Evolutionary conservation across 2,329 filamentous ascomycete species (phyloP), one percentile per base, ranked within the genome.

Genomic region (Trichoderma hamatum): DNA sequence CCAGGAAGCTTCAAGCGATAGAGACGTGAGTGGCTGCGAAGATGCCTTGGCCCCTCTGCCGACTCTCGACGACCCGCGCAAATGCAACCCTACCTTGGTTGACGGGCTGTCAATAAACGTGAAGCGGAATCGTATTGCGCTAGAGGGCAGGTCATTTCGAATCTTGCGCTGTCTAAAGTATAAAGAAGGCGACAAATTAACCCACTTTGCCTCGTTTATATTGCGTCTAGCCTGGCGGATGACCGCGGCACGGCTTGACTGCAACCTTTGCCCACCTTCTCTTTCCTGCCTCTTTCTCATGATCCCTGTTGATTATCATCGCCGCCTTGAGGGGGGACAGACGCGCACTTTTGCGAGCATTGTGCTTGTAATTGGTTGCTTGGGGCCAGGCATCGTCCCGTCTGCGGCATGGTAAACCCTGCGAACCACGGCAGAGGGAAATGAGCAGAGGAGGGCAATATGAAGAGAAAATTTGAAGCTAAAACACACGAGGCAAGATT

Each of bases 81-180:
- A 49, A 59, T 67, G 63, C 39, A 59, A 67, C 63, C 54, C 63
- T 66, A 30, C 62, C 51, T 30, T 39, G n/a, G n/a, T 21, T 39
- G 30, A 63, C 36, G 36, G 36, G 36, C 19, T 43, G 39, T n/a
- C 39, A n/a, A 7, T n/a, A 19, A 43, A n/a, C 39, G 19, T 43
- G 39, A 43, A 43, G 39, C 16, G 39, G 39, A 43, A 30, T 30
- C 30, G 30, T 30, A 30, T 30, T 30, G 30, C 30, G 30, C 30
- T 7, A 30, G 30, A 30, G 30, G 30, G 30, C 30, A 30, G 39
- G 39, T 43, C 39, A 43, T 4, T 43, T n/a, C 19, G 19, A 6
- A 43, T 9, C n/a, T n/a, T 43, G 39, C n/a, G 39, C 39, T 3
- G 39, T 43, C 39, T 43, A 7, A 43, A n/a, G 39, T 43, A 43